A percentile compares a stretch with the other conserved stretches of the same genome.
These are phyloP conservation scores for Cordyceps farinosa DNA, from an alignment of 2,329 filamentous ascomycete species.

Conservation along the genomic window DNA sequence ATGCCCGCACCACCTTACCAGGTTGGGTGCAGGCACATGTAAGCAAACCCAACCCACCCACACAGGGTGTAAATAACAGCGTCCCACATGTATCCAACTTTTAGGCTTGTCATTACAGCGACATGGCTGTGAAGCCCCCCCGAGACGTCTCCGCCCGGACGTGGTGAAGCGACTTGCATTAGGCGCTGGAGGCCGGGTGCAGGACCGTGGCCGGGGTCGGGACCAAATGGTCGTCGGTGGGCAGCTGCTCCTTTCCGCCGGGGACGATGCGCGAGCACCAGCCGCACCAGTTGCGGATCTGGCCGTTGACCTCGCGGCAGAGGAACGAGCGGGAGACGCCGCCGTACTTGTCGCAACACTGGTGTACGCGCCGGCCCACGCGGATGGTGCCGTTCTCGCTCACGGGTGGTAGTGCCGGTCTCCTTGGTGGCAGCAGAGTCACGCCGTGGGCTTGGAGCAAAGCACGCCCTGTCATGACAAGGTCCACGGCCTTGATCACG, in stretches of 20 bases:
- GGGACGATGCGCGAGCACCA: slow-evolving; percentile 82
- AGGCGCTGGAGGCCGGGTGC: too few relatives aligned
- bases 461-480: too few relatives aligned
- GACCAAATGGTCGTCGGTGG: not conserved
- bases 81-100: not conserved
- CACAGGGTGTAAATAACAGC: not conserved
- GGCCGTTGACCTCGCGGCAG: slow-evolving; percentile 64
- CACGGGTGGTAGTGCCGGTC: too few relatives aligned
- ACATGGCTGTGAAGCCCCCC: not conserved
- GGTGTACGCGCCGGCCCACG: slow-evolving; percentile 79
- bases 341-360: slow-evolving; percentile 61
- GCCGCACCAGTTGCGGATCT: slow-evolving; percentile 78
- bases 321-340: slow-evolving; percentile 51
- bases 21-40: not conserved
- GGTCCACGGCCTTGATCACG: too few relatives aligned
- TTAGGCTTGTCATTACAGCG: not conserved
- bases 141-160: not conserved
- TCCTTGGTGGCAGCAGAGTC: too few relatives aligned
- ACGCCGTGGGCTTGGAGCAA: too few relatives aligned
- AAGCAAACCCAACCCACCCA: too few relatives aligned
- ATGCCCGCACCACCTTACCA: too few relatives aligned
- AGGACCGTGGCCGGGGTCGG: not conserved
- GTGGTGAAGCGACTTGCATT: not conserved
- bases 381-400: slow-evolving; percentile 55
- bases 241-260: slow-evolving; percentile 43